These are phyloP conservation scores for Mortierella antarctica DNA, from an alignment of 192 early-diverging fungal genomes.

Conservation along the genomic window DNA sequence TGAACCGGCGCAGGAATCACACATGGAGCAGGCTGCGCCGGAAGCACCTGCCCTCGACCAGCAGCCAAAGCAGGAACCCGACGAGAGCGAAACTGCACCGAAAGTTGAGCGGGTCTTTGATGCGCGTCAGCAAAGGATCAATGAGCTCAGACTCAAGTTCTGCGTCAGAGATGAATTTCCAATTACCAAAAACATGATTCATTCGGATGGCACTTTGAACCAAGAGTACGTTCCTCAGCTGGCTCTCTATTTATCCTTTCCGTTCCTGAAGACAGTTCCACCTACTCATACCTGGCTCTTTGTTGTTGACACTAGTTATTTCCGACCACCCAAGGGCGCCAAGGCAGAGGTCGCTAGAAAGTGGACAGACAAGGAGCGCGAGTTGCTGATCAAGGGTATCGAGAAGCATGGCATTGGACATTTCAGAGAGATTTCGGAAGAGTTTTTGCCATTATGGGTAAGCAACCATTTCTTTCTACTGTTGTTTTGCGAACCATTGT, in stretches of 20 bases:
- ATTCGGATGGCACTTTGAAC: constrained; percentile 85
- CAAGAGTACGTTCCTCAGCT: constrained; percentile 71
- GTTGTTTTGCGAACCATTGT: neutral
- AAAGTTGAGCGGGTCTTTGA: constrained; percentile 41
- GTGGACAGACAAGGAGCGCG: constrained; percentile 87
- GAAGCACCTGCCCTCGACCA: neutral
- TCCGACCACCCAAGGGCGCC: constrained; percentile 77
- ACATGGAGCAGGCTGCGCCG: neutral
- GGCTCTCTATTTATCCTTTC: constrained; percentile 8
- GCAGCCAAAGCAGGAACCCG: neutral
- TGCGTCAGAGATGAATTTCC: constrained; percentile 85
- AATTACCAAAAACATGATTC: constrained; percentile 86
- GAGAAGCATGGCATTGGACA: constrained; percentile 88
- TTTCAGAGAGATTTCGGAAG: constrained; percentile 87
- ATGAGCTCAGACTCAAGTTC: constrained; percentile 85
- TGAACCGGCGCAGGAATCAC: constrained; percentile 4
- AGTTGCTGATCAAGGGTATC: constrained; percentile 81
- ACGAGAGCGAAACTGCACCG: constrained; percentile 3
- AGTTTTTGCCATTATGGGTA: constrained; percentile 82
- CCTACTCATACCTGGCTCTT: neutral
- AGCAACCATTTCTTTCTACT: constrained; percentile 2
- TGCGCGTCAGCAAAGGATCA: constrained; percentile 78
- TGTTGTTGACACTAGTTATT: constrained; percentile 62
- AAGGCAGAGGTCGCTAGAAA: constrained; percentile 68
- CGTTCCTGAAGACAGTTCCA: neutral